phyloP scores from a whole-genome alignment of 2,329 filamentous ascomycete genomes.

The Trichophyton mentagrophytes region DNA sequence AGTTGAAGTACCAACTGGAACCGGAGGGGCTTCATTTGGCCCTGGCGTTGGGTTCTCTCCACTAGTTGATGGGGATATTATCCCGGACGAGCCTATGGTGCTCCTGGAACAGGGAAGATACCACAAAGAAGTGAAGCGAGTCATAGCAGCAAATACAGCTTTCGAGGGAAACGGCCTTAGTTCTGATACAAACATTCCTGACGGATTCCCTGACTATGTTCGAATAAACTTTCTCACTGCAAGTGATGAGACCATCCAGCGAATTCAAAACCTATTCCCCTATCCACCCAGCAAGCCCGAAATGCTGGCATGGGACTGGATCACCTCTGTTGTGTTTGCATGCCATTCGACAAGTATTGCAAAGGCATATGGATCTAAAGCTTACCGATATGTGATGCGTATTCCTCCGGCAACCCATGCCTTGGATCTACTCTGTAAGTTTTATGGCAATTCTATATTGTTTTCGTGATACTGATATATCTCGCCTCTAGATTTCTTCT shows the following conservation, averaged over 20 bases:
- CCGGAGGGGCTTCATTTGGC: not conserved
- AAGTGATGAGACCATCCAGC: not conserved
- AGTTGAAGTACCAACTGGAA: not conserved
- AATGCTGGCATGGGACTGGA: conserved; percentile 9
- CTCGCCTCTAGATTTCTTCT: not conserved
- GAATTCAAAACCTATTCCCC: not conserved
- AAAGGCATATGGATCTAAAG: not conserved
- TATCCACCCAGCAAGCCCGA: conserved; percentile 6
- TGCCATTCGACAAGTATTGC: conserved; percentile 6
- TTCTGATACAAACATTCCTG: not conserved
- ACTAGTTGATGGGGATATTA: not conserved
- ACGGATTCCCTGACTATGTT: not conserved
- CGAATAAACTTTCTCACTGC: not conserved
- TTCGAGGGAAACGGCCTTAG: not conserved
- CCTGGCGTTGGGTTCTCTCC: not conserved
- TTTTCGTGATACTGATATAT: not conserved
- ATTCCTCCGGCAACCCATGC: not conserved
- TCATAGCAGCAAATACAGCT: not conserved
- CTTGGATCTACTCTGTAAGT: not conserved
- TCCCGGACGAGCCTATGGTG: not conserved
- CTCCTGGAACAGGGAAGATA: not conserved
- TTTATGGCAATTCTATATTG: not conserved
- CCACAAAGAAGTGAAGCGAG: not conserved
- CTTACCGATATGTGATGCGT: not conserved
- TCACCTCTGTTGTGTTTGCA: conserved; percentile 5